These are phyloP conservation scores for Moringa oleifera DNA, from an alignment of 345 rosid genomes.

Conservation along the genomic window DNA sequence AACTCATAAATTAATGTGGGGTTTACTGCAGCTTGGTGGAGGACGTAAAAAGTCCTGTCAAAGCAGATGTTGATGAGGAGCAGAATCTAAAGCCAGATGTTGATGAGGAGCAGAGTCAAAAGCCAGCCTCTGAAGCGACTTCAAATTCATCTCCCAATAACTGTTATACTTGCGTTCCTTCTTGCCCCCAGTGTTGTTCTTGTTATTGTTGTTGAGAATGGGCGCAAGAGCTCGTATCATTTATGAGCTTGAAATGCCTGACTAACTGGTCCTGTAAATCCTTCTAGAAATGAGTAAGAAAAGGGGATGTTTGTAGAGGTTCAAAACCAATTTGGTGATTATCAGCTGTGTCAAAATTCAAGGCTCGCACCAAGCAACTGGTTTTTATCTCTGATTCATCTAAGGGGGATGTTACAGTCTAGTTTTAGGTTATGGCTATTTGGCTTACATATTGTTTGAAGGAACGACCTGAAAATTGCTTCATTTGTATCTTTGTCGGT, in stretches of 20 bases:
- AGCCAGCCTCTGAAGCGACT: constrained; percentile 10
- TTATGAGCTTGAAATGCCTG: not conserved
- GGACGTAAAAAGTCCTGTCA: constrained; percentile 13
- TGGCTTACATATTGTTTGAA: too few relatives aligned
- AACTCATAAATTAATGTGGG: not conserved
- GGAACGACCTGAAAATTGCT: too few relatives aligned
- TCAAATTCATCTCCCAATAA: constrained; percentile 16
- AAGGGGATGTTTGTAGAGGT: not conserved
- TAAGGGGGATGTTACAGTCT: not conserved
- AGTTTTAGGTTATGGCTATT: not conserved
- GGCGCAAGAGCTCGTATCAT: not conserved
- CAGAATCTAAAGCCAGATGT: constrained; percentile 14
- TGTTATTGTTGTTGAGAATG: constrained; percentile 4
- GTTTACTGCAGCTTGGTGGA: constrained; percentile 34
- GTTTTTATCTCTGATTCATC: not conserved
- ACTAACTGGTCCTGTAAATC: not conserved
- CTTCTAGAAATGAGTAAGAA: not conserved
- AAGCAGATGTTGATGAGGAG: constrained; percentile 18
- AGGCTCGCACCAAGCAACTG: not conserved
- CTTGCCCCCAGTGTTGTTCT: constrained; percentile 24
- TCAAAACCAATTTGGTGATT: not conserved
- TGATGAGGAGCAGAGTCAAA: constrained; percentile 16
- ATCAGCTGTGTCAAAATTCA: not conserved
- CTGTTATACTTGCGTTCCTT: constrained; percentile 30
- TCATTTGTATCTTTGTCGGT: too few relatives aligned